phyloP scores from a whole-genome alignment of 768 basidiomycete genomes.

The Suillus bovinus region DNA sequence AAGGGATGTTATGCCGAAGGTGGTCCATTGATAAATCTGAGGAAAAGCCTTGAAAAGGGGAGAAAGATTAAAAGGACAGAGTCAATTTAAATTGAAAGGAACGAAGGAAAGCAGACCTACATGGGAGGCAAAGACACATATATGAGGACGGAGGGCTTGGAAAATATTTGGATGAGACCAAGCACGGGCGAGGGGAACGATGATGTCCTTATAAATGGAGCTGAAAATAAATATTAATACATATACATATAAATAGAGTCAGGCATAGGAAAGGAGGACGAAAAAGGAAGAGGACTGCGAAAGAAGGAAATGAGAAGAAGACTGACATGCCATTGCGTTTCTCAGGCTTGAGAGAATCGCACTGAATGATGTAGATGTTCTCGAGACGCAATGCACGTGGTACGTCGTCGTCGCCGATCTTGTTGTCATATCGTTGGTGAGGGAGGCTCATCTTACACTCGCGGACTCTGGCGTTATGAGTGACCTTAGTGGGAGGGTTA shows the following conservation, averaged over 20 bases:
- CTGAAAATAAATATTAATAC: no score
- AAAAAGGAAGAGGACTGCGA: no score
- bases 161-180: not conserved
- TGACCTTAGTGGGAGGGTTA: not conserved
- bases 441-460: not conserved
- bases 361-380: not conserved
- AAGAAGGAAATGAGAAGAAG: not conserved
- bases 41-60: not conserved
- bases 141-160: not conserved
- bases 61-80: no score
- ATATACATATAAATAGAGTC: no score
- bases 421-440: not conserved
- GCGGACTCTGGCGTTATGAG: not conserved
- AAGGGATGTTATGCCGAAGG: not conserved
- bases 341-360: not conserved
- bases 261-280: no score
- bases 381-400: not conserved
- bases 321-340: not conserved
- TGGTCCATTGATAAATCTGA: conserved; percentile 2
- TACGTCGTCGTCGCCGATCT: not conserved
- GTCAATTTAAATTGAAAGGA: no score
- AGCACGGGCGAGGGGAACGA: not conserved
- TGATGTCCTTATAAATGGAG: not conserved
- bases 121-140: not conserved
- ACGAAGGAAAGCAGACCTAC: no score